Evolutionary conservation across 139 green algal genomes (phyloP), one percentile per base, ranked within the genome.

Genomic region (Chlamydomonas sp.): DNA sequence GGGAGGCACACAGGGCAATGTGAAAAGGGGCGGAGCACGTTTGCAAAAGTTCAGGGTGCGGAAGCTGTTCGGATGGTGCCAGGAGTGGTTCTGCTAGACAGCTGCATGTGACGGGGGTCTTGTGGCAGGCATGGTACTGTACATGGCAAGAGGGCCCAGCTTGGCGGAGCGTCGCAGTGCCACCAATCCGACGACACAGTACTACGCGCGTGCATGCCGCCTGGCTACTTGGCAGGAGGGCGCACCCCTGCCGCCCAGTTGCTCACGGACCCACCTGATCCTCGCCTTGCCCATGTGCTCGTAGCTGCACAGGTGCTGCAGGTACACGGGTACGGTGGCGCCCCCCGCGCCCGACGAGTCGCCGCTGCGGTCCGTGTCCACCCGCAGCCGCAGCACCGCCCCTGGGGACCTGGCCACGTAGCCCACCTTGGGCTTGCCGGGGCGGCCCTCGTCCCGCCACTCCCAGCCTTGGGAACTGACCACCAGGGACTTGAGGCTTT

Each of bases 221-320:
- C 5, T 9, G n/a, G 18, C 4, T 14, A 18, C 15, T 76, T 20
- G 31, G 31, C 31, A 49, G 31, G 31, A 49, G 31, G 31, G 31
- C 31, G 31, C 31, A 49, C 31, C 31, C 31, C 31, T 49, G 31
- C 31, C 31, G 31, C 31, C 31, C 31, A 49, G 31, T 49, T 49
- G 67, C 12, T 31, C 5, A 59, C 6, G 9, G 14, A 88, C 87
- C 88, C 76, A 88, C 88, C 75, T 63, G 63, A 91, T 81, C n/a
- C 12, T 78, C 1, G 88, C 88, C 31, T 78, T 78, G 82, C 88
- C 88, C 88, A 91, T 91, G 69, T 78, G 49, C 49, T 86, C 57
- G 62, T 91, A 91, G 83, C 68, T 83, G 69, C 88, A 85, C 15
- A 91, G 71, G 62, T 89, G 79, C 5, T 69, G 75, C 61, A 91